phyloP scores from a whole-genome alignment of 1,284 basidiomycete genomes.

The Butyriboletus appendiculatus region DNA sequence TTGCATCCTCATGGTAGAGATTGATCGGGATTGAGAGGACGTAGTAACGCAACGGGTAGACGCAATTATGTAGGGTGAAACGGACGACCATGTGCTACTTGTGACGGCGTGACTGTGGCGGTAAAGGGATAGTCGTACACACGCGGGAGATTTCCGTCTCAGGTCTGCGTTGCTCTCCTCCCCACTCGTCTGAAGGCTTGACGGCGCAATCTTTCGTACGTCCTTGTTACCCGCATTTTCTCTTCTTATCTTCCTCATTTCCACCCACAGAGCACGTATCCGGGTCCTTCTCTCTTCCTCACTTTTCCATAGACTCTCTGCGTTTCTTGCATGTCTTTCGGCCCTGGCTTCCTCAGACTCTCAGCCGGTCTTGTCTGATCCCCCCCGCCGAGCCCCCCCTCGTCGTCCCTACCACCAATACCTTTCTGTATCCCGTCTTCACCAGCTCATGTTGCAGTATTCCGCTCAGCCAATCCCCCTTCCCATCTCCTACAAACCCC shows the following conservation, averaged over 20 bases:
- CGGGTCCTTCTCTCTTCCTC: slow-evolving; percentile 11
- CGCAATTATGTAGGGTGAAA: too few species aligned
- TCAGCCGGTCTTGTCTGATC: slow-evolving; percentile 59
- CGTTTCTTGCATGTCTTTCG: slow-evolving; percentile 49
- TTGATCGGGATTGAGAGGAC: slow-evolving; percentile 1
- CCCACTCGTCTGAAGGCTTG: slow-evolving; percentile 26
- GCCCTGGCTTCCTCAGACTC: slow-evolving; percentile 51
- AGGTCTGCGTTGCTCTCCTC: slow-evolving; percentile 31
- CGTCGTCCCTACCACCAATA: slow-evolving; percentile 24
- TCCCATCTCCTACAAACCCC: slow-evolving; percentile 41
- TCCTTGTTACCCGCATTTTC: slow-evolving; percentile 17
- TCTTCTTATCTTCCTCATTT: neutral
- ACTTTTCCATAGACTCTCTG: slow-evolving; percentile 21
- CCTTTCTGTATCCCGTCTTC: slow-evolving; percentile 22
- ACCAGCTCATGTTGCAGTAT: slow-evolving; percentile 68
- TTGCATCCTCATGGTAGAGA: neutral
- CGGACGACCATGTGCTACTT: too few species aligned
- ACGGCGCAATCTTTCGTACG: slow-evolving; percentile 21
- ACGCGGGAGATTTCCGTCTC: slow-evolving; percentile 13
- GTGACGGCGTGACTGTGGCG: neutral
- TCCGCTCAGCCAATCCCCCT: slow-evolving; percentile 55
- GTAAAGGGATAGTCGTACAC: neutral
- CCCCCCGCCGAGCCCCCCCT: slow-evolving; percentile 27
- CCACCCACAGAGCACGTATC: slow-evolving; percentile 3
- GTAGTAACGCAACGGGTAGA: neutral